Base-by-base conservation (phyloP, 495 filamentous ascomycete species). In the Penicillium cataractarum region DNA sequence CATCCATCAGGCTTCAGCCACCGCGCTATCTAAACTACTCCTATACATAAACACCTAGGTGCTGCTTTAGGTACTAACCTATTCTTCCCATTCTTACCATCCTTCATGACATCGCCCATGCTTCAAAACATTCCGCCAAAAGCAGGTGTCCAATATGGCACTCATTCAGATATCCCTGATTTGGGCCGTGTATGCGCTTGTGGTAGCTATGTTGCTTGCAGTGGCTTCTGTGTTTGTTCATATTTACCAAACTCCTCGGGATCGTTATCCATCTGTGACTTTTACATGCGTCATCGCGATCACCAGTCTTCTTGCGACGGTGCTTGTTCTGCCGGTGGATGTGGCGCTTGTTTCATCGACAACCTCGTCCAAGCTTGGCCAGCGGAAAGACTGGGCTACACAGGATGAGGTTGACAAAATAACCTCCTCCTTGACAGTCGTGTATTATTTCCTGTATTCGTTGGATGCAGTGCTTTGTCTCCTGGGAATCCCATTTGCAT, bases 351-450 rank as follows among this genome's bases (percentile, higher is more conserved):
- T 97, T 44, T 97, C 93, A 3, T 94, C 91, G 2, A 98, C 95
- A 5, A 88, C 88, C 10, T 88, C 87, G 13, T 86, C 88, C 9
- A 83, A 84, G 48, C 80, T 89, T 39, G 95, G 95, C 58, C 84
- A 83, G 13, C 93, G 95, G 76, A 97, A 98, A 74, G 89, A 93
- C 61, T 99, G 95, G 95, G 95, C 95, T 17, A 92, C 90, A 0
- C 89, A 89, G 29, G 83, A 89, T 65, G 82, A 82, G 22, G 87
- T 99, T 56, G 83, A 91, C 59, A 82, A 82, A 57, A 97, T 98
- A 48, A 78, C 91, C 3, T 81, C 85, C 27, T 90, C 91, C 0
- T 80, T 99, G 42, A 91, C 90, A 69, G 85, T 95, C 60, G 88
- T 97, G 54, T 99, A 98, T 75, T 99, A 98, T 75, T 82, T 86